phyloP scores from a whole-genome alignment of 2,329 filamentous ascomycete species.

The Penicillium expansum region DNA sequence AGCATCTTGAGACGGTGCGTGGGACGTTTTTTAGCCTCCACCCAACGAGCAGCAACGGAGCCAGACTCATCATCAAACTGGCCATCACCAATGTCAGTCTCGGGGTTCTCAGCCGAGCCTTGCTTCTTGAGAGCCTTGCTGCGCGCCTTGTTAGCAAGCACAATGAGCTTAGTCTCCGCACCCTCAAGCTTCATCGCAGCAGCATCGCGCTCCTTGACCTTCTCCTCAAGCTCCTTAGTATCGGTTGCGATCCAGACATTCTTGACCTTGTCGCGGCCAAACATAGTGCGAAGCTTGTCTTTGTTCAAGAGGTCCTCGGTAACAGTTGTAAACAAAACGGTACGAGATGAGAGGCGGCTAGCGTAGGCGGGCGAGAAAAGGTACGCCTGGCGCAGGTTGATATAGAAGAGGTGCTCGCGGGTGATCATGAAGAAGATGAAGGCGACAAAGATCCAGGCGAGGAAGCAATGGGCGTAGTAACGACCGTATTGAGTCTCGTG shows the following conservation, averaged over 20 bases:
- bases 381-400: conserved; percentile 91
- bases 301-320: conserved; percentile 75
- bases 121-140: conserved; percentile 65
- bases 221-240: conserved; percentile 71
- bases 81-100: conserved; percentile 44
- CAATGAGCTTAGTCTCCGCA: conserved; percentile 83
- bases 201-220: conserved; percentile 78
- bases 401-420: conserved; percentile 84
- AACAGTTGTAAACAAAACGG: conserved; percentile 84
- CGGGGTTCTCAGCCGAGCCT: conserved; percentile 38
- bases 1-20: conserved; percentile 70
- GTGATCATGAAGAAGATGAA: conserved; percentile 89
- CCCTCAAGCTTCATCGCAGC: conserved; percentile 78
- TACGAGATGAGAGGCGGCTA: conserved; percentile 82
- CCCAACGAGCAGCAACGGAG: conserved; percentile 69
- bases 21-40: conserved; percentile 70
- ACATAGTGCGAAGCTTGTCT: conserved; percentile 72
- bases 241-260: conserved; percentile 82
- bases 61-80: conserved; percentile 66
- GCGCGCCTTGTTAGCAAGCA: conserved; percentile 69
- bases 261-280: conserved; percentile 73
- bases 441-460: conserved; percentile 78
- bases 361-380: conserved; percentile 80
- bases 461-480: conserved; percentile 77
- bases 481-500: conserved; percentile 54